Base-by-base conservation (phyloP, 768 basidiomycete genomes). In the Chalciporus piperatus region DNA sequence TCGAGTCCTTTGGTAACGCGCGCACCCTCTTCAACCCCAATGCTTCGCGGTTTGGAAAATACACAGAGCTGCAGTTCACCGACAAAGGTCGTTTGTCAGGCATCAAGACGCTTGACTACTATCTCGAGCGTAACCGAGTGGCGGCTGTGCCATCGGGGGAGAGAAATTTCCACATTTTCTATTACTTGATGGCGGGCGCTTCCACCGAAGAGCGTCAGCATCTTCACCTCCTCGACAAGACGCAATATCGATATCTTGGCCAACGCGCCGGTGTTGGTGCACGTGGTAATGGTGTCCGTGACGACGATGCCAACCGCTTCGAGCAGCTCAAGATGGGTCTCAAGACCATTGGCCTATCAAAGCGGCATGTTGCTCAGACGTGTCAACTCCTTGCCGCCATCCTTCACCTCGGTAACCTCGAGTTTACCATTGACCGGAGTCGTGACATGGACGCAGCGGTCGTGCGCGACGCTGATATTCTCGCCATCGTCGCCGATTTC, bases 131-230 rank as follows among this genome's bases (percentile, higher is more conserved):
- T 48, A 90, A 86, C 59, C 84, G 94, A 10, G 92, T 98, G n/a
- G 81, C 92, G 6, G 83, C 84, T 19, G 82, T 89, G 1, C 89
- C 92, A 1, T 89, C 87, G 1, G 94, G 93, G 48, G 95, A 99
- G 70, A 83, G 95, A 11, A 98, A 97, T 59, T 98, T 98, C 67
- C 94, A 99, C 69, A 93, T 96, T 32, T 97, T 98, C 71, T 98
- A 98, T 67, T 97, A 97, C 68, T 82, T 99, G 62, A 84, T 95
- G 52, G 88, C 92, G 1, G 96, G 97, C 22, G 93, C 94, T 2
- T 83, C 87, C 0, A 63, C 81, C 0, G 97, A 98, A 61, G 97
- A 99, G 67, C 76, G 90, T 13, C 83, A 89, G 25, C 92, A 95
- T 65, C 80, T 98, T 47, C 87, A 89, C 55, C 79, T 99, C 9